Conservation (phyloP, 805 yeast species). For the Wickerhamiella qilinensis region DNA sequence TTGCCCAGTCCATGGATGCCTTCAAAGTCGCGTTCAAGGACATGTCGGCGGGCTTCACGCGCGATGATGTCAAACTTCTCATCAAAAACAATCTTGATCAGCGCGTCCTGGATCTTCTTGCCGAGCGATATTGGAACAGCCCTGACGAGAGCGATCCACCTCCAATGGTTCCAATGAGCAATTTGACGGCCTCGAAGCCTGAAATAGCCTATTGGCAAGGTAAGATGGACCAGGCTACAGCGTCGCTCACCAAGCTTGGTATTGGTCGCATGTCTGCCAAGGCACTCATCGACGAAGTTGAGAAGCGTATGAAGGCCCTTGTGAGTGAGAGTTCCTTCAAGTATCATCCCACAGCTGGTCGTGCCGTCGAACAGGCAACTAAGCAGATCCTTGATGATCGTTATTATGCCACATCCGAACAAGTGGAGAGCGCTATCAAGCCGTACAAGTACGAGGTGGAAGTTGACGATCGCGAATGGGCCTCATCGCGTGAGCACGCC, state of each 20-base stretch:
- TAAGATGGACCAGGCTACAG: conserved; percentile 69
- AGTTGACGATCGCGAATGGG: conserved; percentile 92
- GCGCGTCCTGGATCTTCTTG: conserved; percentile 68
- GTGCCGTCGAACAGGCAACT: conserved; percentile 74
- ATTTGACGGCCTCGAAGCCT: conserved; percentile 35
- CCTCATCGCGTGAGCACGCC: conserved; percentile 61
- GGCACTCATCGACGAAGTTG: conserved; percentile 61
- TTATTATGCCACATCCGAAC: conserved; percentile 88
- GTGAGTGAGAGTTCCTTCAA: conserved; percentile 59
- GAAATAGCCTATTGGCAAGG: conserved; percentile 78
- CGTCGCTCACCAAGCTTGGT: conserved; percentile 79
- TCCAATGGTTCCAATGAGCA: conserved; percentile 1
- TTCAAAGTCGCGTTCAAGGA: conserved; percentile 79
- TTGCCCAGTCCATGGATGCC: conserved; percentile 80
- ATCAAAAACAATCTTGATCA: conserved; percentile 80
- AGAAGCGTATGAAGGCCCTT: conserved; percentile 61
- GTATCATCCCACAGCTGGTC: conserved; percentile 74
- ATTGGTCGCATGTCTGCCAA: conserved; percentile 82
- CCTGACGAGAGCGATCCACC: conserved; percentile 22
- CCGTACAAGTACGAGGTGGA: conserved; percentile 97
- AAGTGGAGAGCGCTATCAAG: conserved; percentile 94
- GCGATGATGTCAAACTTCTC: conserved; percentile 64
- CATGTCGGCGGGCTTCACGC: conserved; percentile 63
- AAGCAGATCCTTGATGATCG: conserved; percentile 58
- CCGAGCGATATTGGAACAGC: conserved; percentile 84